Evolutionary conservation across 2,329 filamentous ascomycete genomes (phyloP).

Genomic region (Coniochaeta prunicola): DNA sequence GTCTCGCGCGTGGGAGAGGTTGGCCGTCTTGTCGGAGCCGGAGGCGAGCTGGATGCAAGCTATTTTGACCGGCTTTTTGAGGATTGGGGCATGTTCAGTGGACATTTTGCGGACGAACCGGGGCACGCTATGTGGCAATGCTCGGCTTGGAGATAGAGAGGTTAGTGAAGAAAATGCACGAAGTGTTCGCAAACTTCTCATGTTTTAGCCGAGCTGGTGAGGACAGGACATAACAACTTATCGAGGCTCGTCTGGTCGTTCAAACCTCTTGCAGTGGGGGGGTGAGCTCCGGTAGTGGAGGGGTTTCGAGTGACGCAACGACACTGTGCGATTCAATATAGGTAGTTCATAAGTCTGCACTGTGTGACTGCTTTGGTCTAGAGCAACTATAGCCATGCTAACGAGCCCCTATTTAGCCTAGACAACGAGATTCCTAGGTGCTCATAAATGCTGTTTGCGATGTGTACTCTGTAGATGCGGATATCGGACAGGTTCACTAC

Average conservation of each 20-base stretch:
- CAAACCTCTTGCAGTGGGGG: neutral
- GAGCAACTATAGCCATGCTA: too few relatives aligned
- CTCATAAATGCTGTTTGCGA: too few relatives aligned
- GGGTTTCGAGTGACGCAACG: neutral
- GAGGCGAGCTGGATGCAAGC: conserved; percentile 76
- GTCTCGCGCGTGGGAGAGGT: conserved; percentile 71
- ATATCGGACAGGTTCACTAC: too few relatives aligned
- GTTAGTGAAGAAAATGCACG: neutral
- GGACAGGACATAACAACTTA: neutral
- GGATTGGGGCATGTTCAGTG: conserved; percentile 30
- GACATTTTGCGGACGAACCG: conserved; percentile 23
- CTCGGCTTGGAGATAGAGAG: neutral
- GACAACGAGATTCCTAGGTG: too few relatives aligned
- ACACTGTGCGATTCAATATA: neutral
- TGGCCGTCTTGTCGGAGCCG: conserved; percentile 74
- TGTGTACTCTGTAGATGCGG: too few relatives aligned
- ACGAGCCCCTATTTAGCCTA: too few relatives aligned
- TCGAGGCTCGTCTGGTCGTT: neutral
- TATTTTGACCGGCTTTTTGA: conserved; percentile 72
- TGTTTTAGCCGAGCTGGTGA: neutral
- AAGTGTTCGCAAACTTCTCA: neutral
- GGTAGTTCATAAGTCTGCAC: too few relatives aligned
- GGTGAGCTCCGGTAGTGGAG: neutral
- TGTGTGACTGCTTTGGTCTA: too few relatives aligned
- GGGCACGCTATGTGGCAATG: neutral